Evolutionary conservation across 2,329 filamentous ascomycete species (phyloP).

Genomic region (Ascochyta rabiei): DNA sequence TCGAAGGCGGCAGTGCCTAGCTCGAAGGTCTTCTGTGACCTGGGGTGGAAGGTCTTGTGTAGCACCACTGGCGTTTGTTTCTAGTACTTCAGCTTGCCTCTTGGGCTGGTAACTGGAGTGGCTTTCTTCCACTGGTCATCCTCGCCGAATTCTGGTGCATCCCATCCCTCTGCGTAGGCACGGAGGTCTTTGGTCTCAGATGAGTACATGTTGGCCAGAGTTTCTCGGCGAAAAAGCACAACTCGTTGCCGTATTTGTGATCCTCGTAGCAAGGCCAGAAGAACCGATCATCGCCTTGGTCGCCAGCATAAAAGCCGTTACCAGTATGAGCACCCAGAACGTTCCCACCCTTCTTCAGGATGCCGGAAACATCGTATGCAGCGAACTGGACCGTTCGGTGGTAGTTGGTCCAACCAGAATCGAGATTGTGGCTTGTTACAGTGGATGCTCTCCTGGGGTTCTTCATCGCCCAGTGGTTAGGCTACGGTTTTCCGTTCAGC

Average conservation of each 20-base stretch:
- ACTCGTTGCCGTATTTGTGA: conserved; percentile 48
- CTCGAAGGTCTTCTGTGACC: conserved; percentile 21
- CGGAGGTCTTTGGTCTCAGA: conserved; percentile 50
- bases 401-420: conserved; percentile 51
- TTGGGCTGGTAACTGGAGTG: conserved; percentile 49
- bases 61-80: conserved; percentile 49
- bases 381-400: conserved; percentile 52
- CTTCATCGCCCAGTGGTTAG: conserved; percentile 48
- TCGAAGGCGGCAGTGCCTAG: conserved; percentile 38
- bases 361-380: conserved; percentile 51
- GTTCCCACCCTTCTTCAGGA: conserved; percentile 42
- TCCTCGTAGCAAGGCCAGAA: conserved; percentile 54
- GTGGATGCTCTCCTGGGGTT: conserved; percentile 50
- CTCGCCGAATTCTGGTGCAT: conserved; percentile 32
- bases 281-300: conserved; percentile 49
- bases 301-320: conserved; percentile 56
- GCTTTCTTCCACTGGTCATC: conserved; percentile 41
- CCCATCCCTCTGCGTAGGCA: conserved; percentile 46
- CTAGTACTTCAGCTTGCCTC: conserved; percentile 50
- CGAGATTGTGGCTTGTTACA: conserved; percentile 58
- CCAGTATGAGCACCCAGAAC: conserved; percentile 47
- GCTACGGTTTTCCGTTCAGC: conserved; percentile 44
- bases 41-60: conserved; percentile 47
- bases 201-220: conserved; percentile 51
- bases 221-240: conserved; percentile 51